Base-by-base conservation (phyloP, 768 basidiomycete genomes). In the Naganishia randhawae region DNA sequence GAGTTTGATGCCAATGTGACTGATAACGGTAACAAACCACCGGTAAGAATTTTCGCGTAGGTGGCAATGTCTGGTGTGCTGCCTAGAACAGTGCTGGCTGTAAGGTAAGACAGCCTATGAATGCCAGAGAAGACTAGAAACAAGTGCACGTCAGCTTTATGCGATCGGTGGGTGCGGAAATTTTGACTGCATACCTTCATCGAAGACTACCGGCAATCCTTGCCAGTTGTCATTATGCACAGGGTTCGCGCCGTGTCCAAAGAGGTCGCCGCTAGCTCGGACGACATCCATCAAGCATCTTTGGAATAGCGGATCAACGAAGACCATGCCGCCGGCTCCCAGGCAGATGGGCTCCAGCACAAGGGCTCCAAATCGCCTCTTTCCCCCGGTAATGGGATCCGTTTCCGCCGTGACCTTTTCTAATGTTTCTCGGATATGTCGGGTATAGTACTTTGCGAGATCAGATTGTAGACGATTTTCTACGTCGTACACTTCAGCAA, bases 291-390 rank as follows among this genome's bases (percentile, higher is more conserved):
- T 82, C 71, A 98, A 79, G 33, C 92, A 82, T 31, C 91, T 85
- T 77, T 98, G 95, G 84, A 95, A 97, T 50, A 98, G 86, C 10
- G 95, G 95, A 76, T 98, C 95, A 29, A 97, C 91, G 75, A 97
- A 97, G 33, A 92, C 83, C 95, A 97, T 97, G 0, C 95, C 95
- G 0, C 91, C 95, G 0, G 95, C 93, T 16, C 95, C 95, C 85
- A 98, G 89, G 29, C 93, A 85, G 27, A 94, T 83, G 0, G 95
- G 95, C 76, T 98, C 95, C 32, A 98, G 81, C 7, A 98, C 87
- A 19, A 97, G 83, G 0, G 91, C 90, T 5, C 83, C 83, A 54
- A 83, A 82, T 3, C 70, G 71, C 25, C 73, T 61, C 10, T 52
- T 55, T 3, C 69, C 48, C 0, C 74, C 73, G 2, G 67, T 68